Evolutionary conservation across 1,139 yeast genomes (phyloP).

Genomic region (Kazachstania sp.): DNA sequence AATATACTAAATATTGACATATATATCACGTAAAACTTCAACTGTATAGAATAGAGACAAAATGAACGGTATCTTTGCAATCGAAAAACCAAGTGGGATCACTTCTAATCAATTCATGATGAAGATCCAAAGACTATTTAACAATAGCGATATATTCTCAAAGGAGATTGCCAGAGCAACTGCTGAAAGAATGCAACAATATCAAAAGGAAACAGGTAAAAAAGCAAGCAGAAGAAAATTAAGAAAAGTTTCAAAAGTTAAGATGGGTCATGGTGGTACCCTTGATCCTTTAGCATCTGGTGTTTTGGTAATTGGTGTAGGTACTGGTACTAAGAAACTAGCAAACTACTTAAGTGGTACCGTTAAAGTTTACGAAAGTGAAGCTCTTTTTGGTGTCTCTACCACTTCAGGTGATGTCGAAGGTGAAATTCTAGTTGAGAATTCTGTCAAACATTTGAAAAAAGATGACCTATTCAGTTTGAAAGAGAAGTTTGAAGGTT

Average conservation of each 20-base stretch:
- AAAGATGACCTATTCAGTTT: slow-evolving; percentile 43
- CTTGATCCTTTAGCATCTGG: slow-evolving; percentile 94
- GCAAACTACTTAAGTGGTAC: slow-evolving; percentile 65
- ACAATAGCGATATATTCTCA: slow-evolving; percentile 51
- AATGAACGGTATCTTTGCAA: slow-evolving; percentile 91
- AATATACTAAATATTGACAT: background rate
- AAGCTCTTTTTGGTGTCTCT: slow-evolving; percentile 78
- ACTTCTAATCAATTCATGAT: slow-evolving; percentile 67
- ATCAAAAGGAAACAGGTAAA: slow-evolving; percentile 36
- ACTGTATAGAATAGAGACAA: background rate
- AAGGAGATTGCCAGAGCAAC: slow-evolving; percentile 44
- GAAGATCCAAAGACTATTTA: slow-evolving; percentile 54
- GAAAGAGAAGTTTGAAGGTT: slow-evolving; percentile 62
- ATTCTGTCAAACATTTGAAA: slow-evolving; percentile 51
- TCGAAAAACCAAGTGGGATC: slow-evolving; percentile 82
- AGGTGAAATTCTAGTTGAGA: slow-evolving; percentile 64
- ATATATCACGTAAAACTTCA: background rate
- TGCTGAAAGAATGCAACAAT: slow-evolving; percentile 42
- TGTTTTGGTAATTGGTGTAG: slow-evolving; percentile 83
- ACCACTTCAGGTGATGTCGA: slow-evolving; percentile 94
- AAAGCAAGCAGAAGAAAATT: slow-evolving; percentile 38
- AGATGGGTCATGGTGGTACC: slow-evolving; percentile 98
- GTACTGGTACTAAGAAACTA: slow-evolving; percentile 76
- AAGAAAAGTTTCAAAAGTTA: slow-evolving; percentile 49
- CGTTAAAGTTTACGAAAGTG: slow-evolving; percentile 69